These are phyloP conservation scores for Psidium friedrichsthalianum DNA, from an alignment of 345 rosid species.

Conservation along the genomic window DNA sequence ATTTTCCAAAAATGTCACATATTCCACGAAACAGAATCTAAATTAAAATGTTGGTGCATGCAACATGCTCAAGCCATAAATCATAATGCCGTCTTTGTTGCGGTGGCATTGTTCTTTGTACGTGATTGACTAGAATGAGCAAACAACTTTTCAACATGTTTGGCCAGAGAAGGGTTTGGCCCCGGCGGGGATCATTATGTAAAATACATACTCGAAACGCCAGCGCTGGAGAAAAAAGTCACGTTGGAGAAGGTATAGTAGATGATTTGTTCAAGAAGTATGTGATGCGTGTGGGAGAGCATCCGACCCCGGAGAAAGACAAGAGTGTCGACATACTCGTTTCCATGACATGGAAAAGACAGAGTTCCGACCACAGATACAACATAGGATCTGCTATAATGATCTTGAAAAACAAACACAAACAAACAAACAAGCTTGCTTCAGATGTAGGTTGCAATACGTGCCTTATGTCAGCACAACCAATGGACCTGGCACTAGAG, in stretches of 20 bases:
- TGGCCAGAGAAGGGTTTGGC: neutral
- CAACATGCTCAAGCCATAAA: neutral
- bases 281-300: neutral
- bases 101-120: neutral
- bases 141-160: neutral
- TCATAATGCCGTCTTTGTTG: neutral
- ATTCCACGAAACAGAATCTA: no score
- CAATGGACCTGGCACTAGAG: neutral
- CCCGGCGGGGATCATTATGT: neutral
- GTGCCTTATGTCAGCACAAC: neutral
- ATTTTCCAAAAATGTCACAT: no score
- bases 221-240: neutral
- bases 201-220: neutral
- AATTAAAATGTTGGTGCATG: neutral
- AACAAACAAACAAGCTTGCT: neutral
- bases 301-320: neutral
- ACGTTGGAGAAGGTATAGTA: conserved; percentile 4
- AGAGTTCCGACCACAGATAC: neutral
- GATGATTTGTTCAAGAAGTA: conserved; percentile 6
- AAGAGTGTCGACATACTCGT: neutral
- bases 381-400: neutral
- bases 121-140: neutral
- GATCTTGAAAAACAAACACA: neutral
- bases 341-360: neutral
- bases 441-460: no score